phyloP scores from a whole-genome alignment of 2,329 filamentous ascomycete genomes.

The Penicillium fuscoglaucum region DNA sequence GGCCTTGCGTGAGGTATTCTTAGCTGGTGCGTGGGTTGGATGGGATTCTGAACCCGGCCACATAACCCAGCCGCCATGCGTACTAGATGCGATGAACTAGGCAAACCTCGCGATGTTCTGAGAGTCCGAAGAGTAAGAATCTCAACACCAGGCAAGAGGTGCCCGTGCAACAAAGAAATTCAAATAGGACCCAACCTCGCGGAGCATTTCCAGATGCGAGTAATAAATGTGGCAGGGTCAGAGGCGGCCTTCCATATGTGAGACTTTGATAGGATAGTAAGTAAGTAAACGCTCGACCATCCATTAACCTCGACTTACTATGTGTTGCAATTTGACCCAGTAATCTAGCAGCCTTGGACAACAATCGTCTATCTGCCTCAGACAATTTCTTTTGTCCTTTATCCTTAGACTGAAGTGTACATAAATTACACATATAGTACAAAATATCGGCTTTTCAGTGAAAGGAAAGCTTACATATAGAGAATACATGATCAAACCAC shows the following conservation, averaged over 20 bases:
- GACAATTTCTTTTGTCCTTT: not conserved
- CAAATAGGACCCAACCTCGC: not conserved
- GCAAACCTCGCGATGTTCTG: not conserved
- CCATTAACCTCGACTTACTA: not conserved
- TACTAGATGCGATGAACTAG: not conserved
- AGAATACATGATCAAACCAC: not conserved
- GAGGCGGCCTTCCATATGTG: no score
- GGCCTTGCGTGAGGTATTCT: not conserved
- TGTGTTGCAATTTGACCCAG: not conserved
- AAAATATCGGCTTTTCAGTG: not conserved
- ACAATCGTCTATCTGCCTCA: not conserved
- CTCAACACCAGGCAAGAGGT: not conserved
- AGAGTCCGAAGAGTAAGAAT: not conserved
- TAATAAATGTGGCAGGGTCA: no score
- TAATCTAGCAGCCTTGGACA: not conserved
- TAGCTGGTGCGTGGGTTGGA: not conserved
- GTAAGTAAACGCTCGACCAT: no score
- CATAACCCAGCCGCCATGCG: not conserved
- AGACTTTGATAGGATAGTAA: no score
- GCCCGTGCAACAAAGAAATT: not conserved
- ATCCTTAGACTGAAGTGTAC: no score
- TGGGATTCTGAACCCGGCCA: not conserved
- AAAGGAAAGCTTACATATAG: not conserved
- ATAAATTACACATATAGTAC: no score
- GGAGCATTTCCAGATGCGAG: not conserved